phyloP scores from a whole-genome alignment of 2,329 filamentous ascomycete genomes.

The Celoporthe dispersa region DNA sequence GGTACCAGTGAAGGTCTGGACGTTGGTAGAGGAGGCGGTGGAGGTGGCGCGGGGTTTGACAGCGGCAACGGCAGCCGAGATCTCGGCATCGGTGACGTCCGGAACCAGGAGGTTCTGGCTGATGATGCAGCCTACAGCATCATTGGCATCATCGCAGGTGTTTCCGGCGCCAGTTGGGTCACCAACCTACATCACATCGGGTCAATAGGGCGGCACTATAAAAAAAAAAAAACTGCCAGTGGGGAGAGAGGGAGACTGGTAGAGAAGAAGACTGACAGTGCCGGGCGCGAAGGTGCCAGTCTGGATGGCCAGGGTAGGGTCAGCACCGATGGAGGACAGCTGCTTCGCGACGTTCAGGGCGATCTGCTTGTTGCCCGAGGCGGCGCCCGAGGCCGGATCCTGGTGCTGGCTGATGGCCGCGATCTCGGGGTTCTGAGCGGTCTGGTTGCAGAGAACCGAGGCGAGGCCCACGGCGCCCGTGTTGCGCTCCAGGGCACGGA shows the following conservation, averaged over 20 bases:
- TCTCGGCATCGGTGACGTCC: slow-evolving; percentile 58
- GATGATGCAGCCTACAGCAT: slow-evolving; percentile 61
- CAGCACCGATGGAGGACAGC: slow-evolving; percentile 47
- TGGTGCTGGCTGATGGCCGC: slow-evolving; percentile 50
- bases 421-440: slow-evolving; percentile 50
- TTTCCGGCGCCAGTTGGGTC: slow-evolving; percentile 57
- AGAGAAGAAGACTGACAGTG: slow-evolving; percentile 28
- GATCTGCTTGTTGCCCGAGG: slow-evolving; percentile 46
- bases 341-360: slow-evolving; percentile 45
- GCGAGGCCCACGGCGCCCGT: slow-evolving; percentile 45
- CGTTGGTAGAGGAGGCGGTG: slow-evolving; percentile 37
- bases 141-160: slow-evolving; percentile 55
- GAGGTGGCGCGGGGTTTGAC: slow-evolving; percentile 17
- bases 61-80: slow-evolving; percentile 52
- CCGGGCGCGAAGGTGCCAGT: slow-evolving; percentile 49
- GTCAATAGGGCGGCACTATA: background rate
- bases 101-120: slow-evolving; percentile 57
- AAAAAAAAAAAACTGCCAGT: too few relatives aligned
- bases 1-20: slow-evolving; percentile 51
- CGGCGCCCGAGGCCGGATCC: slow-evolving; percentile 47
- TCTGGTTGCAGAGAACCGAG: slow-evolving; percentile 44
- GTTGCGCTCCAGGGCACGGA: slow-evolving; percentile 49
- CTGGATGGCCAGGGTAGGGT: slow-evolving; percentile 45
- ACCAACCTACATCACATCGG: background rate
- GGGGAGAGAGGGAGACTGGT: too few relatives aligned